A percentile compares a stretch with the other conserved stretches of the same genome.
phyloP scores from a whole-genome alignment of 1,284 basidiomycete species.

The Ceratobasidium sp. region DNA sequence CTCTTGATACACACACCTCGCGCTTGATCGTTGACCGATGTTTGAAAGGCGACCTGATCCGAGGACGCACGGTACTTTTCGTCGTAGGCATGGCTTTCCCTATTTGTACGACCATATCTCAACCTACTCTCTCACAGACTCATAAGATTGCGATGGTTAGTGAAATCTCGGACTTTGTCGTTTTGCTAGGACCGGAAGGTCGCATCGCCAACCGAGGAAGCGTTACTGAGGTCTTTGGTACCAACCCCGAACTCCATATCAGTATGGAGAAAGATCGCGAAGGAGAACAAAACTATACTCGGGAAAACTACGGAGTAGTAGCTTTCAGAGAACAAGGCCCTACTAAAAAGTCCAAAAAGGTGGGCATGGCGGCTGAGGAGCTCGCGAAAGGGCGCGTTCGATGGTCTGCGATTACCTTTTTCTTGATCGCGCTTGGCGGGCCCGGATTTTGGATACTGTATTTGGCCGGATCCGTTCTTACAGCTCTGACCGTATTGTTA shows the following conservation, averaged over 20 bases:
- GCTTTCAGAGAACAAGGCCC: too few species aligned
- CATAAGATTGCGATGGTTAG: conserved; percentile 53
- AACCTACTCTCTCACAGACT: conserved; percentile 42
- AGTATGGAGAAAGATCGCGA: conserved; percentile 46
- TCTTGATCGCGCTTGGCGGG: conserved; percentile 51
- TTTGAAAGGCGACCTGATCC: conserved; percentile 51
- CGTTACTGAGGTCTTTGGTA: conserved; percentile 55
- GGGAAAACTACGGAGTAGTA: too few species aligned
- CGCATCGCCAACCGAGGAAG: conserved; percentile 59
- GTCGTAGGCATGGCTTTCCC: conserved; percentile 46
- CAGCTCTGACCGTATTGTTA: conserved; percentile 30
- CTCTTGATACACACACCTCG: conserved; percentile 54
- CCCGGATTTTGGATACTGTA: conserved; percentile 51
- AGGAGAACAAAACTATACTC: conserved; percentile 47
- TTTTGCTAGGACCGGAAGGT: conserved; percentile 57
- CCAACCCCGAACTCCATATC: conserved; percentile 43
- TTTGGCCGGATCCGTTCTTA: conserved; percentile 15
- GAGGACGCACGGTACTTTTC: conserved; percentile 52
- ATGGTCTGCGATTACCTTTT: conserved; percentile 51
- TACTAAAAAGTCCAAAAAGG: too few species aligned
- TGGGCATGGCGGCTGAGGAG: conserved; percentile 69
- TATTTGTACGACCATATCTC: background rate
- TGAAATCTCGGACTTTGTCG: conserved; percentile 51
- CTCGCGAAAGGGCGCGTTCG: conserved; percentile 64
- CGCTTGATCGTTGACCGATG: conserved; percentile 54